Evolutionary conservation across 2,329 filamentous ascomycete species (phyloP).

Genomic region (Sporothrix brasiliensis): DNA sequence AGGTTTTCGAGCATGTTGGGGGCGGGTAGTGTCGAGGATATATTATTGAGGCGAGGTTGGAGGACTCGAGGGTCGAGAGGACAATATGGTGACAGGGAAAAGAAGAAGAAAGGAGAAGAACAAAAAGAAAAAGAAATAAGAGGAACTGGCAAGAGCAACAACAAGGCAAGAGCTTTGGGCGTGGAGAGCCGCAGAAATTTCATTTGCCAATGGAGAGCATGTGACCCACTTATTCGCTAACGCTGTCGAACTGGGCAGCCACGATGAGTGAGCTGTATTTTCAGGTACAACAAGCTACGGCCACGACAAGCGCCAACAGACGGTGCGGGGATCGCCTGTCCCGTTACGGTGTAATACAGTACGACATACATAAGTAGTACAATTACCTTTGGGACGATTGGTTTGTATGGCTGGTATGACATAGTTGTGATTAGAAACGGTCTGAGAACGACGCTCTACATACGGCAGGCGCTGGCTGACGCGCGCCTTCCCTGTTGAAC

Average conservation of each 20-base stretch:
- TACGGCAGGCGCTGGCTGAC: background rate
- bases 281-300: too few species aligned
- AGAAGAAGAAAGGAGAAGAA: too few species aligned
- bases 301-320: too few species aligned
- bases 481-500: slow-evolving; percentile 14
- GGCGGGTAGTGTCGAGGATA: background rate
- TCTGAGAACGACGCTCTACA: background rate
- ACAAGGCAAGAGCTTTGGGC: background rate
- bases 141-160: background rate
- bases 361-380: too few species aligned
- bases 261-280: background rate
- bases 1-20: slow-evolving; percentile 81
- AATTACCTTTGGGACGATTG: too few species aligned
- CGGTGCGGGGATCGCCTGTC: too few species aligned
- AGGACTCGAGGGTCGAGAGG: too few species aligned
- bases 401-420: too few species aligned
- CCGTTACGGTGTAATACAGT: too few species aligned
- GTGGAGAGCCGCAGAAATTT: slow-evolving; percentile 23
- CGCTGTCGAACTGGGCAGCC: background rate
- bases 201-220: slow-evolving; percentile 19
- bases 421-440: too few species aligned
- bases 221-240: background rate
- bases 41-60: background rate
- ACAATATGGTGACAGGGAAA: background rate
- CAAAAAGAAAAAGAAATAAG: background rate